Conservation (phyloP, 2,329 filamentous ascomycete species). For the Byssochlamys sp. region DNA sequence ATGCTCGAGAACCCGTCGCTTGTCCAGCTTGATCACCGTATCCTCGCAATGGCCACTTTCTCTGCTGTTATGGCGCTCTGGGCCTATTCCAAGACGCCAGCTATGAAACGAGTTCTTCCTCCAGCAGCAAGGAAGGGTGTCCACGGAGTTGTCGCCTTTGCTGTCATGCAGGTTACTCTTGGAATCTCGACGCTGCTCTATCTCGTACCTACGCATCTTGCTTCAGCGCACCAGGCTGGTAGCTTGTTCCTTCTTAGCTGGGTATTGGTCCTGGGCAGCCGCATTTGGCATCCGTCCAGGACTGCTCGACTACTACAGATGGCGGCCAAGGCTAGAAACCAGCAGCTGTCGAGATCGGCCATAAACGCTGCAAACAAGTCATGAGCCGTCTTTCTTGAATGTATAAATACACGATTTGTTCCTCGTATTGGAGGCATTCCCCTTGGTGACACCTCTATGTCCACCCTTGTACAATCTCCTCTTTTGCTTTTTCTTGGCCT, state of each 20-base stretch:
- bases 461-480: conserved; percentile 7
- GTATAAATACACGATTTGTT: not conserved
- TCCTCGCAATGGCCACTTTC: conserved; percentile 83
- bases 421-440: not conserved
- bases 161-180: conserved; percentile 68
- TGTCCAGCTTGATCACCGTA: conserved; percentile 90
- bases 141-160: conserved; percentile 72
- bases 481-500: conserved; percentile 3
- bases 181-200: conserved; percentile 89
- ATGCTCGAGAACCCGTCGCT: conserved; percentile 93
- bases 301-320: conserved; percentile 50
- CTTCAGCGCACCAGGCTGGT: conserved; percentile 86
- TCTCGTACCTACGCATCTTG: conserved; percentile 79
- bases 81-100: conserved; percentile 60
- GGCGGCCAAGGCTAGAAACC: conserved; percentile 28
- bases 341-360: conserved; percentile 16
- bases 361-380: conserved; percentile 14
- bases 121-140: conserved; percentile 57
- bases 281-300: conserved; percentile 62
- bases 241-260: conserved; percentile 76
- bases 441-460: not conserved
- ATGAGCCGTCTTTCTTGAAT: conserved; percentile 2
- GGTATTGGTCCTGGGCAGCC: conserved; percentile 66
- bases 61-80: conserved; percentile 68
- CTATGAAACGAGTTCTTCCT: conserved; percentile 51